Conservation (phyloP, 2,329 filamentous ascomycete genomes). For the Capronia americana region DNA sequence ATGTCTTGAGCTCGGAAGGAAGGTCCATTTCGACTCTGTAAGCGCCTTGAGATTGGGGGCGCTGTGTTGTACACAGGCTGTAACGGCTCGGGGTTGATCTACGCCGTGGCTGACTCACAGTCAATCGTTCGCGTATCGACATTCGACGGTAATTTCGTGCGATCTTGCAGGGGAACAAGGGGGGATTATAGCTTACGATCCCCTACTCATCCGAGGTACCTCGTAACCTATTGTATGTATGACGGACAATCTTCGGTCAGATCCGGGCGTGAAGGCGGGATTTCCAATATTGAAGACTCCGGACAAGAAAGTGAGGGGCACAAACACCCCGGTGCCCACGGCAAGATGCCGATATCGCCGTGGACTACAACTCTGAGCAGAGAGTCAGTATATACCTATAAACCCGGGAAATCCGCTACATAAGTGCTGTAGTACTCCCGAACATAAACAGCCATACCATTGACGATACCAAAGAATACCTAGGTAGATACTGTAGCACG, state of each 20-base stretch:
- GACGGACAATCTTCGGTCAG: not conserved
- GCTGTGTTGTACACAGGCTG: too few species aligned
- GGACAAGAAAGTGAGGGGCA: not conserved
- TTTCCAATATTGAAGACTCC: not conserved
- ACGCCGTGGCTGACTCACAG: too few species aligned
- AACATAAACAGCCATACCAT: not conserved
- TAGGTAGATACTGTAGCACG: too few species aligned
- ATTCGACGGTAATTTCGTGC: too few species aligned
- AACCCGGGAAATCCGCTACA: not conserved
- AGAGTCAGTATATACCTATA: not conserved
- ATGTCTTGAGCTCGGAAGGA: too few species aligned
- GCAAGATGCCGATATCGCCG: constrained; percentile 1
- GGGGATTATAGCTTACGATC: not conserved
- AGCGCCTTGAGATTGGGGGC: too few species aligned
- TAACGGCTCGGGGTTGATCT: too few species aligned
- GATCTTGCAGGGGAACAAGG: not conserved
- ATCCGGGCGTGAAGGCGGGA: not conserved
- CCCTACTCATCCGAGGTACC: not conserved
- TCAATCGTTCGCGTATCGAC: too few species aligned
- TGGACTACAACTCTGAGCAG: not conserved
- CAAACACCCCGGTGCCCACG: not conserved
- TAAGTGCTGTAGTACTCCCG: not conserved
- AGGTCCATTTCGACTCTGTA: too few species aligned
- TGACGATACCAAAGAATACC: not conserved
- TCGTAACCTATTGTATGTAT: not conserved